Evolutionary conservation across 768 basidiomycete species (phyloP).

Genomic region (Cantharellus cinnabarinus): DNA sequence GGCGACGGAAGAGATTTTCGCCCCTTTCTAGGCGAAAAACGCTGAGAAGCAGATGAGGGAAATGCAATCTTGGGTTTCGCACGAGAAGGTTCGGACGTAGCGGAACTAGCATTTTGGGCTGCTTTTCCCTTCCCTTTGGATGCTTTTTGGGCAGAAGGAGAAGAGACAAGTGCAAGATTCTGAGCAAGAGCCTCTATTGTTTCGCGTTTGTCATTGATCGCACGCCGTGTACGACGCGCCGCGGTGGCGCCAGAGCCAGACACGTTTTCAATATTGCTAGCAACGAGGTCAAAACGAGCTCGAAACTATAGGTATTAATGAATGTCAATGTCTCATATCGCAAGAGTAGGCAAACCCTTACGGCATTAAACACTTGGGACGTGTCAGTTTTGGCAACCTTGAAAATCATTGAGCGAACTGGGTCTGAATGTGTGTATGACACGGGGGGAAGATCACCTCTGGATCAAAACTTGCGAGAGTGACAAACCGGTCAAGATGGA

Average conservation of each 20-base stretch:
- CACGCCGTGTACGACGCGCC: slow-evolving; percentile 39
- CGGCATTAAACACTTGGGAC: slow-evolving; percentile 52
- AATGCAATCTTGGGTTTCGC: neutral
- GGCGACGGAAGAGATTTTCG: neutral
- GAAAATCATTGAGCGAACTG: slow-evolving; percentile 1
- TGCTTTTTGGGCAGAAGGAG: too few relatives aligned
- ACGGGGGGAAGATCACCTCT: slow-evolving; percentile 20
- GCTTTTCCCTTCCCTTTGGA: too few relatives aligned
- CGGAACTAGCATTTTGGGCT: neutral
- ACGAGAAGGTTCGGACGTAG: neutral
- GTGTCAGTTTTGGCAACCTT: slow-evolving; percentile 57
- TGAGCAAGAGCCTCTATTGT: neutral
- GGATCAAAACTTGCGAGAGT: slow-evolving; percentile 64
- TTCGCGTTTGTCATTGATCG: slow-evolving; percentile 29
- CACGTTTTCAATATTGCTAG: slow-evolving; percentile 13
- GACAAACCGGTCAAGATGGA: slow-evolving; percentile 70
- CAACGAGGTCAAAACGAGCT: slow-evolving; percentile 37
- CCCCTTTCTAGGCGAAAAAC: neutral
- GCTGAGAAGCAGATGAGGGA: too few relatives aligned
- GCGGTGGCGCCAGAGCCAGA: slow-evolving; percentile 22
- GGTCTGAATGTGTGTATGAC: neutral
- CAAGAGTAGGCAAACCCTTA: slow-evolving; percentile 16
- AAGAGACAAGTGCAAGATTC: neutral
- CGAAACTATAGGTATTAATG: slow-evolving; percentile 28
- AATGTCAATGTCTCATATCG: neutral